A percentile compares a stretch with the other conserved stretches of the same genome.
phyloP scores from a whole-genome alignment of 1,284 basidiomycete species.

The Leccinum fallax region DNA sequence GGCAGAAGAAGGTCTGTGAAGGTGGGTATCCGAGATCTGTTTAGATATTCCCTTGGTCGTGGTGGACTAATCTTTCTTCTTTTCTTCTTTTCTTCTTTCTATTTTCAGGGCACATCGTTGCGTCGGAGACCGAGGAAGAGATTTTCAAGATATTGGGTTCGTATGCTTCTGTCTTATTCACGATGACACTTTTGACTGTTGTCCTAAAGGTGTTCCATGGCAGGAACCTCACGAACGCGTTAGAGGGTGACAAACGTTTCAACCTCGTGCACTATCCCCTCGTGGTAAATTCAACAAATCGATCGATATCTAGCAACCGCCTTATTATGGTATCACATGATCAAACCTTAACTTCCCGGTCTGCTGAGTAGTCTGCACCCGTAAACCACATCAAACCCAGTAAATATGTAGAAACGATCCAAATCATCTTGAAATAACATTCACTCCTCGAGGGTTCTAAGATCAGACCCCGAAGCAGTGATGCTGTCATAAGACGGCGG shows the following conservation, averaged over 20 bases:
- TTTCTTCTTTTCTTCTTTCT: neutral
- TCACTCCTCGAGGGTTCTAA: neutral
- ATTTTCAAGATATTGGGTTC: conserved; percentile 75
- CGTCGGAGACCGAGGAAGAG: conserved; percentile 82
- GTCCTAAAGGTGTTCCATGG: conserved; percentile 60
- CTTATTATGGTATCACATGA: neutral
- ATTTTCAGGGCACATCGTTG: conserved; percentile 67
- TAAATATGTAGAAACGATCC: neutral
- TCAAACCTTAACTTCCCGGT: too few species aligned
- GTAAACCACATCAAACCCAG: neutral
- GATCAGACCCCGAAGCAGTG: neutral
- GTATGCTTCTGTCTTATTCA: conserved; percentile 22
- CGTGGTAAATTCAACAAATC: neutral
- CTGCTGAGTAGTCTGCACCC: neutral
- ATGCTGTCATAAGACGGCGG: conserved; percentile 62
- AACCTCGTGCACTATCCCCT: neutral
- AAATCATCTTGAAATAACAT: neutral
- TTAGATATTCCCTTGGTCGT: neutral
- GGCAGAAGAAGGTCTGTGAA: conserved; percentile 53
- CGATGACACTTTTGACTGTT: neutral
- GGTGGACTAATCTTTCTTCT: neutral
- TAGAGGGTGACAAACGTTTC: conserved; percentile 29
- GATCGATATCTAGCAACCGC: neutral
- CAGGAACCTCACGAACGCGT: conserved; percentile 76
- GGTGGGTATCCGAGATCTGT: conserved; percentile 47